A percentile compares a stretch with the other conserved stretches of the same genome.
phyloP scores from a whole-genome alignment of 768 basidiomycete genomes.

The Amyloporia xantha region DNA sequence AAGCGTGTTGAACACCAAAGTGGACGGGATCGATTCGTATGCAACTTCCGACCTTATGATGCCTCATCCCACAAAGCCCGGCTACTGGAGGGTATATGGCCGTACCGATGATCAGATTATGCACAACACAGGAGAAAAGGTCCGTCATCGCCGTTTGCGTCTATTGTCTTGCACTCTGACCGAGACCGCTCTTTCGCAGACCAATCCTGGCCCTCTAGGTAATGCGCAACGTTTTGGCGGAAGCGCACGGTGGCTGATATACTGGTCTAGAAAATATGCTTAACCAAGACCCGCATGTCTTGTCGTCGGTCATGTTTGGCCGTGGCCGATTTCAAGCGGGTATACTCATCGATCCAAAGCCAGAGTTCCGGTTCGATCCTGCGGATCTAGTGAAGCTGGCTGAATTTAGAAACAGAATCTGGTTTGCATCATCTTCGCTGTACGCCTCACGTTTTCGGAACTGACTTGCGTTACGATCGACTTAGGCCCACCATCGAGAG shows the following conservation, averaged over 20 bases:
- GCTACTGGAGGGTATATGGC: slow-evolving; percentile 33
- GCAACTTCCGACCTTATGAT: slow-evolving; percentile 35
- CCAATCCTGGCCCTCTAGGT: slow-evolving; percentile 34
- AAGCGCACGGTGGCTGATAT: slow-evolving; percentile 6
- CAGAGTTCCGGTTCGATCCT: slow-evolving; percentile 26
- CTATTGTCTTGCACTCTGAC: neutral
- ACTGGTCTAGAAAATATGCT: slow-evolving; percentile 28
- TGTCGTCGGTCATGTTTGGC: slow-evolving; percentile 33
- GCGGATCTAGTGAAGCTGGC: slow-evolving; percentile 21
- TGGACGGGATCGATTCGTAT: slow-evolving; percentile 27
- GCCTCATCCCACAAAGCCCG: slow-evolving; percentile 32
- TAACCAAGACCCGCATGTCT: slow-evolving; percentile 26
- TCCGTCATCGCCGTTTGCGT: slow-evolving; percentile 4
- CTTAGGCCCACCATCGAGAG: slow-evolving; percentile 27
- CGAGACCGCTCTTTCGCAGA: too few species aligned
- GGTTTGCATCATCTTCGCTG: slow-evolving; percentile 16
- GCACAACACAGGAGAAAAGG: slow-evolving; percentile 36
- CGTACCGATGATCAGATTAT: slow-evolving; percentile 42
- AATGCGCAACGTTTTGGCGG: neutral
- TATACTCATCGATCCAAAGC: slow-evolving; percentile 32
- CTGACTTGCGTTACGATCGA: neutral
- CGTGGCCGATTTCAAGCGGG: slow-evolving; percentile 34
- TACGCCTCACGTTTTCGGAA: neutral
- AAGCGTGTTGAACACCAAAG: slow-evolving; percentile 26
- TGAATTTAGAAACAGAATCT: slow-evolving; percentile 30